Evolutionary conservation across 2,329 filamentous ascomycete genomes (phyloP).

Genomic region (Sporothrix luriei): DNA sequence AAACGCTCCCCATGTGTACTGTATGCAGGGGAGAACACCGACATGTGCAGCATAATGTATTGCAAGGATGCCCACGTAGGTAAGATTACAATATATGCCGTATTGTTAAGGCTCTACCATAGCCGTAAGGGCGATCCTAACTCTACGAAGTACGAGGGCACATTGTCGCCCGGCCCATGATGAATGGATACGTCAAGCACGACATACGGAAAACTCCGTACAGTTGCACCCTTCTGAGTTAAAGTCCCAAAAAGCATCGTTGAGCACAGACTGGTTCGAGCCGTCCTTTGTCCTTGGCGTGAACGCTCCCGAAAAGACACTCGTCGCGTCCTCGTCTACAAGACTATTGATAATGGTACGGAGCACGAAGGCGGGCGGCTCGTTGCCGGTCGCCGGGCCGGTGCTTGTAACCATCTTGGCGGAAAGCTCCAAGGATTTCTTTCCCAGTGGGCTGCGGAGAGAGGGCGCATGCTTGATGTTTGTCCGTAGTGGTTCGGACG

Average conservation of each 20-base stretch:
- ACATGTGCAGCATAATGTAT: neutral
- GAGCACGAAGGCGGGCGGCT: neutral
- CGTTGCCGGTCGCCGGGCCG: constrained; percentile 6
- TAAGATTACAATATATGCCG: too few relatives aligned
- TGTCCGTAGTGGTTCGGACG: neutral
- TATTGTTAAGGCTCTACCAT: too few relatives aligned
- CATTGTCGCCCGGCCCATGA: too few relatives aligned
- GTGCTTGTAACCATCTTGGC: neutral
- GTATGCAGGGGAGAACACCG: constrained; percentile 17
- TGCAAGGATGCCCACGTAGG: neutral
- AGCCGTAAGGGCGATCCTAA: neutral
- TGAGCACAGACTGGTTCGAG: neutral
- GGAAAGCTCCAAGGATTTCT: neutral
- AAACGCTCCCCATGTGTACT: constrained; percentile 3
- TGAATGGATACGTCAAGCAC: too few relatives aligned
- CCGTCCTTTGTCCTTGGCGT: neutral
- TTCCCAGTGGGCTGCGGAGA: neutral
- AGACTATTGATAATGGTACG: neutral
- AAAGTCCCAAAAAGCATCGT: neutral
- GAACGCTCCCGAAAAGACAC: neutral
- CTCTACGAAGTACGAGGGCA: neutral
- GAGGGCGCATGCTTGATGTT: neutral
- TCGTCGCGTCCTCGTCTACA: neutral
- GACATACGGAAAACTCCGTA: too few relatives aligned
- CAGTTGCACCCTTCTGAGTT: neutral